Conservation (phyloP, 495 filamentous ascomycete species). For the Aspergillus biplanus region DNA sequence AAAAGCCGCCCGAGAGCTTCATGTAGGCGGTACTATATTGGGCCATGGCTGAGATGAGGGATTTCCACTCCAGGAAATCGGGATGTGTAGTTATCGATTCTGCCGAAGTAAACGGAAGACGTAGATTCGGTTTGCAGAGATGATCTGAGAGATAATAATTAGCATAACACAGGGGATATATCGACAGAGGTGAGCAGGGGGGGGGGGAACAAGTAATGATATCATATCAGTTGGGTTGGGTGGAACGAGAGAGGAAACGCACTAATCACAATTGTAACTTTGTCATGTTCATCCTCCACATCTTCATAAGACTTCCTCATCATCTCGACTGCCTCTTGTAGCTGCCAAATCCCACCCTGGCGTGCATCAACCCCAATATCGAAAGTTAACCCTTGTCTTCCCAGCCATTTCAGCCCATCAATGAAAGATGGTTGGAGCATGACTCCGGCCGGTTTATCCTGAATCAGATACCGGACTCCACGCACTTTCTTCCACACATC, state of each 20-base stretch:
- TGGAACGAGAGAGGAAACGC: slow-evolving; percentile 19
- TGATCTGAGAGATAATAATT: slow-evolving; percentile 61
- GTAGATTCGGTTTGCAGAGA: slow-evolving; percentile 83
- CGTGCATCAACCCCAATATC: slow-evolving; percentile 82
- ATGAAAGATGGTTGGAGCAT: slow-evolving; percentile 66
- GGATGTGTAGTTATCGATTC: slow-evolving; percentile 49
- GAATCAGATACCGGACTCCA: slow-evolving; percentile 80
- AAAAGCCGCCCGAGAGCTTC: slow-evolving; percentile 85
- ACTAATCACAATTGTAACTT: slow-evolving; percentile 71
- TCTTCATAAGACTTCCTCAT: slow-evolving; percentile 65
- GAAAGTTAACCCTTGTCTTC: slow-evolving; percentile 65
- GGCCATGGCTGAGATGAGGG: slow-evolving; percentile 50
- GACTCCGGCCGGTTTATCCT: slow-evolving; percentile 68
- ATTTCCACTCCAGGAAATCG: slow-evolving; percentile 58
- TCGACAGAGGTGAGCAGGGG: neutral
- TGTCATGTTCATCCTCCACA: slow-evolving; percentile 58
- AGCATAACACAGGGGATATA: slow-evolving; percentile 1
- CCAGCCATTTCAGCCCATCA: slow-evolving; percentile 69
- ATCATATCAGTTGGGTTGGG: neutral
- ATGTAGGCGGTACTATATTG: slow-evolving; percentile 68
- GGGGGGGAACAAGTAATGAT: neutral
- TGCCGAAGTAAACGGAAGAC: slow-evolving; percentile 37
- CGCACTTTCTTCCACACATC: slow-evolving; percentile 57
- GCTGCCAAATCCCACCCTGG: slow-evolving; percentile 67
- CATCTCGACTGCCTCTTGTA: slow-evolving; percentile 74